A percentile compares a stretch with the other conserved stretches of the same genome.
These are phyloP conservation scores for Sphagnum magellanicum DNA, from an alignment of 228 moss, liverwort and hornwort genomes.

Conservation along the genomic window DNA sequence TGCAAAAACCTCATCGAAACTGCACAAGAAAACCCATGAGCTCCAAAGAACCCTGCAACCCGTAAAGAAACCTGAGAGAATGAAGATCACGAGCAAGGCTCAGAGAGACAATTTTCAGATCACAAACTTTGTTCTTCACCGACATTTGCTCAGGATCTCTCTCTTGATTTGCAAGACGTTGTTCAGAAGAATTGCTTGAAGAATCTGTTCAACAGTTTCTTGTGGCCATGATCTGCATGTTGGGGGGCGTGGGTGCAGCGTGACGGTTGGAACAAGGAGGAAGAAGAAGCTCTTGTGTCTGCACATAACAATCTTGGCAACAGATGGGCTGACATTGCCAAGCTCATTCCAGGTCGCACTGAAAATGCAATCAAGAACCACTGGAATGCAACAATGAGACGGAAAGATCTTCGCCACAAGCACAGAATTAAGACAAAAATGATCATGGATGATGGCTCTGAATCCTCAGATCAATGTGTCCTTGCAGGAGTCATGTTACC, in stretches of 20 bases:
- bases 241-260: slow-evolving; percentile 37
- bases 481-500: slow-evolving; percentile 45
- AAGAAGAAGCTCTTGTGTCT: slow-evolving; percentile 85
- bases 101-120: no score
- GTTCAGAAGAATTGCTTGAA: no score
- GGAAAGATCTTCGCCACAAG: slow-evolving; percentile 90
- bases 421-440: slow-evolving; percentile 54
- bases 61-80: no score
- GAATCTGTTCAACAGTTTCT: no score
- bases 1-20: no score
- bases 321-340: slow-evolving; percentile 99
- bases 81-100: no score
- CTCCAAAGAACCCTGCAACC: no score
- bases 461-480: slow-evolving; percentile 29
- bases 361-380: slow-evolving; percentile 98
- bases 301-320: slow-evolving; percentile 99
- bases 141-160: no score
- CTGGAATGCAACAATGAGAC: slow-evolving; percentile 98
- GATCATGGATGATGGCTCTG: slow-evolving; percentile 69
- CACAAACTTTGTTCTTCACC: no score
- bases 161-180: no score
- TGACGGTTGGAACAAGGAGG: slow-evolving; percentile 97
- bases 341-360: slow-evolving; percentile 92
- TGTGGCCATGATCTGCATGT: neutral
- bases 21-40: no score